These are phyloP conservation scores for Cokeromyces recurvatus DNA, from an alignment of 371 early-diverging fungal genomes.

Conservation along the genomic window DNA sequence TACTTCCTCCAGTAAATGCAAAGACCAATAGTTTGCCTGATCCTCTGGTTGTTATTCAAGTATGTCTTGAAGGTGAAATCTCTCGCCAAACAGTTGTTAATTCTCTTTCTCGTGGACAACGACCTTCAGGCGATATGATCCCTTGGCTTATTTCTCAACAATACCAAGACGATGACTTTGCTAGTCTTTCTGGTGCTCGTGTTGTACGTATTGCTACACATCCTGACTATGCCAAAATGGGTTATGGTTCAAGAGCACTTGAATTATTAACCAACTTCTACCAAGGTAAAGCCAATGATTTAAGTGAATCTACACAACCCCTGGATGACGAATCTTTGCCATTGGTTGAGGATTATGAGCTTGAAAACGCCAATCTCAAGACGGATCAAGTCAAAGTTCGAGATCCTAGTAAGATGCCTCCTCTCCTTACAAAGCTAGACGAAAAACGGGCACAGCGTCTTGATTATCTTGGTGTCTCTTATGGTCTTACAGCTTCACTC, in stretches of 20 bases:
- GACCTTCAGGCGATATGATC: conserved; percentile 95
- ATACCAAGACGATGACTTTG: conserved; percentile 97
- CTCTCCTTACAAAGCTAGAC: conserved; percentile 76
- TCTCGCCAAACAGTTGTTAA: conserved; percentile 81
- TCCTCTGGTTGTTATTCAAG: conserved; percentile 91
- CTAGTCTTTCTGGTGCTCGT: conserved; percentile 90
- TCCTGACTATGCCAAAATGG: conserved; percentile 97
- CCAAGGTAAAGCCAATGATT: conserved; percentile 69
- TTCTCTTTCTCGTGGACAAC: conserved; percentile 81
- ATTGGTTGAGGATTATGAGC: conserved; percentile 55
- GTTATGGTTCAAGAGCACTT: conserved; percentile 92
- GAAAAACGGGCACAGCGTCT: conserved; percentile 78
- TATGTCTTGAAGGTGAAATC: conserved; percentile 95
- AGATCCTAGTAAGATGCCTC: conserved; percentile 87
- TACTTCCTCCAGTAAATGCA: conserved; percentile 84
- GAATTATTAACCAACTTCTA: conserved; percentile 85
- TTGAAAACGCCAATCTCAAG: conserved; percentile 63
- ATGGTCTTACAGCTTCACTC: conserved; percentile 86
- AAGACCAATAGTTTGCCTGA: conserved; percentile 79
- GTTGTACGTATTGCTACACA: conserved; percentile 99
- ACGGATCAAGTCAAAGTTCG: conserved; percentile 79
- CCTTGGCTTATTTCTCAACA: conserved; percentile 97
- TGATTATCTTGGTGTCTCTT: conserved; percentile 97
- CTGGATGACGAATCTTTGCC: conserved; percentile 44
- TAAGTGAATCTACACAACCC: conserved; percentile 55